Evolutionary conservation across 306 rosid species (phyloP).

Genomic region (Malus sylvestris): DNA sequence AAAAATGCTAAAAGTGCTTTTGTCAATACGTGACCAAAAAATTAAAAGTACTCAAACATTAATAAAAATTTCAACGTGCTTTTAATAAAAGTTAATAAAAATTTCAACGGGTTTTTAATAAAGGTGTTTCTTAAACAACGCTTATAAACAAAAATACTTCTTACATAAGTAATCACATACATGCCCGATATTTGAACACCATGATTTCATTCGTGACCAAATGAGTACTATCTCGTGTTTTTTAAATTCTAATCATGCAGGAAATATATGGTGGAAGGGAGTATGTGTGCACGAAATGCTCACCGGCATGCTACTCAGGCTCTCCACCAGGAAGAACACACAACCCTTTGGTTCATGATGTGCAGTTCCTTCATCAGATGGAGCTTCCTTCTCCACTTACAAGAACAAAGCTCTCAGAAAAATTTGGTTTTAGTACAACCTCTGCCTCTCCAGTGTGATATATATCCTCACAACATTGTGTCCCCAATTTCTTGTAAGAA

Average conservation of each 20-base stretch:
- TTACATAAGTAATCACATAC: neutral
- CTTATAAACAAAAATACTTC: neutral
- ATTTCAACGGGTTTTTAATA: neutral
- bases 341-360: conserved; percentile 69
- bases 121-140: too few relatives aligned
- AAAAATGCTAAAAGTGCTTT: too few relatives aligned
- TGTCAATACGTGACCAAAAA: too few relatives aligned
- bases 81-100: too few relatives aligned
- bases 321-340: conserved; percentile 77
- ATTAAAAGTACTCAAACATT: too few relatives aligned
- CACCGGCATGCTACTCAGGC: conserved; percentile 53
- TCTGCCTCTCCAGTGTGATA: conserved; percentile 42
- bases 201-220: neutral
- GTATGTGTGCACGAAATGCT: conserved; percentile 36
- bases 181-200: neutral
- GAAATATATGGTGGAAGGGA: conserved; percentile 31
- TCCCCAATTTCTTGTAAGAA: neutral
- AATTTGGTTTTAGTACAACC: conserved; percentile 26
- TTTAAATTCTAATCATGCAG: neutral
- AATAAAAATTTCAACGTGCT: neutral
- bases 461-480: neutral
- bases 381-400: conserved; percentile 53
- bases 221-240: neutral
- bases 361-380: conserved; percentile 66
- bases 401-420: conserved; percentile 41